phyloP scores from a whole-genome alignment of 306 rosid genomes.

The Styphnolobium japonicum region DNA sequence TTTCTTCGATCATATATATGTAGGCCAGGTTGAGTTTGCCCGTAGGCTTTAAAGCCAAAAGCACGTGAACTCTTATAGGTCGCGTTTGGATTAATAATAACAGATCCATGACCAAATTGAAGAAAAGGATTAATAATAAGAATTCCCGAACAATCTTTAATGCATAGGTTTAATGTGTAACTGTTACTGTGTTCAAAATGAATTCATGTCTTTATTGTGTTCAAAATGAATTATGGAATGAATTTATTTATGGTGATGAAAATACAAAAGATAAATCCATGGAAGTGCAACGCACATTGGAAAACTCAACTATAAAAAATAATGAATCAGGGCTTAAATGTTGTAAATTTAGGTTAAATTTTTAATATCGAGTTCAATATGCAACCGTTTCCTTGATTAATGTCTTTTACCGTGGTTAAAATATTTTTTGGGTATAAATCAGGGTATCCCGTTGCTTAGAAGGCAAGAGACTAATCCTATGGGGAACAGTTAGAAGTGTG shows the following conservation, averaged over 20 bases:
- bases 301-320: background rate
- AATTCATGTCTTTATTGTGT: constrained; percentile 2
- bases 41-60: no score
- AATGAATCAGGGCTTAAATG: background rate
- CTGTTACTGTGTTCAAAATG: background rate
- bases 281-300: background rate
- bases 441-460: no score
- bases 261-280: constrained; percentile 13
- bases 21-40: no score
- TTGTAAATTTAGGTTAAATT: background rate
- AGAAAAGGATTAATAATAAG: background rate
- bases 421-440: no score
- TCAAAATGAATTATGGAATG: background rate
- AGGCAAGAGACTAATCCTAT: no score
- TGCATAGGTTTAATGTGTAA: background rate
- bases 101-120: no score
- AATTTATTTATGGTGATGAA: background rate
- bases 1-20: no score
- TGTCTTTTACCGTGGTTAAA: background rate
- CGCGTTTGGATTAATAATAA: no score
- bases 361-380: background rate
- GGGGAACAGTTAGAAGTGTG: no score
- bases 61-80: no score
- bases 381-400: background rate
- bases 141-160: background rate